Conservation (phyloP, 345 rosid genomes). For the Nephelium lappaceum region DNA sequence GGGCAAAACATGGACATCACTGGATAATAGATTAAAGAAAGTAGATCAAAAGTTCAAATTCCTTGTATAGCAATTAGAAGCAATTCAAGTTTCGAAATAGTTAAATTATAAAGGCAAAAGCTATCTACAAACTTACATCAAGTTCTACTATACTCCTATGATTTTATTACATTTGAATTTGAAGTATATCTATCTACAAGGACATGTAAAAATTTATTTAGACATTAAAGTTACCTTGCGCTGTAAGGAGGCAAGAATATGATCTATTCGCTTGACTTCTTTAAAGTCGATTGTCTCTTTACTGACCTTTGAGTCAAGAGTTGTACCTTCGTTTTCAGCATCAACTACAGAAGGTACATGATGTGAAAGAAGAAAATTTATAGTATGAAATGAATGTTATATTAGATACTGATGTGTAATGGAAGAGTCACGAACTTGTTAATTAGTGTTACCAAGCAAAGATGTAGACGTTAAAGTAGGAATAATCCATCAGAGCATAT, state of each 20-base stretch:
- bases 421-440: background rate
- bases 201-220: background rate
- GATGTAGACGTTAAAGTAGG: background rate
- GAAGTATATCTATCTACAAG: background rate
- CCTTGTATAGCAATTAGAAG: background rate
- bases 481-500: background rate
- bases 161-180: background rate
- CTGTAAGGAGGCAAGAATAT: conserved; percentile 72
- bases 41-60: background rate
- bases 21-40: background rate
- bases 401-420: background rate
- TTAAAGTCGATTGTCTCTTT: conserved; percentile 76
- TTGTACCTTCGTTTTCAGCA: conserved; percentile 58
- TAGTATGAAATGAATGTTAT: background rate
- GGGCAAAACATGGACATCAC: background rate
- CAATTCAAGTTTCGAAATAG: background rate
- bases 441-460: background rate
- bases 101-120: background rate
- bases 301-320: conserved; percentile 57
- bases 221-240: conserved; percentile 62
- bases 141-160: background rate
- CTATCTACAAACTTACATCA: background rate
- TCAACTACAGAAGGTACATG: conserved; percentile 52
- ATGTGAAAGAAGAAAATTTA: background rate
- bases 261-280: conserved; percentile 88